Evolutionary conservation across 345 rosid genomes (phyloP), one percentile per base, ranked within the genome.

Genomic region (Brassica carinata): DNA sequence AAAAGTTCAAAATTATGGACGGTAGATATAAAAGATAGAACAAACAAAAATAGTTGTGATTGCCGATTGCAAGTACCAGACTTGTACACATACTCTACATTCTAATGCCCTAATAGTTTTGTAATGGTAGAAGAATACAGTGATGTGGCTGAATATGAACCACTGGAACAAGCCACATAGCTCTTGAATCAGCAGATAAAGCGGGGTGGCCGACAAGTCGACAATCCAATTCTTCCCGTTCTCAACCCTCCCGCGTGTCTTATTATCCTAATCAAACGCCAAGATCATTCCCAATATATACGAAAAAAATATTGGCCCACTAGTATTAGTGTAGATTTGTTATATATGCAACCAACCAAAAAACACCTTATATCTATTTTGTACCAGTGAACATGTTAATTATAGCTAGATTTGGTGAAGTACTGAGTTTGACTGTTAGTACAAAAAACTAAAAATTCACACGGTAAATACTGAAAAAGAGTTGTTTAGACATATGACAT

Each of bases 181-280:
- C 57, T 55, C 23, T 38, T 79, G 70, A 68, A 82, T 71, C 72
- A 64, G 86, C 88, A 77, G 92, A 85, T 84, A 84, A 87, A 82
- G 76, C 77, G 79, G 85, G 83, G 88, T 89, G 93, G 95, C 95
- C 96, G 94, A 93, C 98, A 92, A 85, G 80, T 79, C 84, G 87
- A 88, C 90, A 85, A 45, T 81, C 83, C 76, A 83, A 85, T 81
- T 57, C 82, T 69, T 75, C 61, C 23, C 38, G 29, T 63, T 75
- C 61, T 48, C 0, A 0, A 1, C 81, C 81, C 79, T 88, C 83
- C 91, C 89, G 10, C 93, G 91, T 88, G 88, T 73, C 68, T 18
- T 30, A 7, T 18, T 0, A 58, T 62, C 83, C 61, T 51, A 51
- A 69, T 80, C 72, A 80, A 80, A 51, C 67, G 83, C 51, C 59